Evolutionary conservation across 169 alveolate species (phyloP).

Genomic region (Babesia sp.): DNA sequence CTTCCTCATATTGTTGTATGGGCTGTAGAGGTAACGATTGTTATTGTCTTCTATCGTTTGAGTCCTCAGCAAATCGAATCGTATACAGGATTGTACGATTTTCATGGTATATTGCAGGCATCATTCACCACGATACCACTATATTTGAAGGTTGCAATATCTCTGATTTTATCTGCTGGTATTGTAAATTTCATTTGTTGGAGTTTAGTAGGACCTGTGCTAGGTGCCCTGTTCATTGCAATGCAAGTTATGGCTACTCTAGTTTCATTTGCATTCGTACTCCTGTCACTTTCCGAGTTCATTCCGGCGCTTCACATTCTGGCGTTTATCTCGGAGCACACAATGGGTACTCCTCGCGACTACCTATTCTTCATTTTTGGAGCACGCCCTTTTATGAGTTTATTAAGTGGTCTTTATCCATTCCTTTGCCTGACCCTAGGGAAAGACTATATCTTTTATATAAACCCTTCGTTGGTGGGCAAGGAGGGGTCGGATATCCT

Average conservation of each 20-base stretch:
- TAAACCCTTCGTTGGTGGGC: conserved; percentile 56
- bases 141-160: neutral
- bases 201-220: conserved; percentile 43
- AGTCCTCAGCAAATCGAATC: neutral
- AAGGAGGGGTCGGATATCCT: conserved; percentile 20
- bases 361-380: conserved; percentile 47
- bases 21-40: conserved; percentile 41
- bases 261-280: conserved; percentile 35
- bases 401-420: conserved; percentile 58
- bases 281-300: conserved; percentile 36
- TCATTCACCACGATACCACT: conserved; percentile 7
- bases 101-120: neutral
- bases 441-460: conserved; percentile 47
- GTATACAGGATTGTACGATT: conserved; percentile 19
- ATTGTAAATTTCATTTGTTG: conserved; percentile 49
- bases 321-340: conserved; percentile 33
- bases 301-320: conserved; percentile 31
- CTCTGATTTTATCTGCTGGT: conserved; percentile 25
- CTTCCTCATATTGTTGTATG: conserved; percentile 55
- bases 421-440: conserved; percentile 63
- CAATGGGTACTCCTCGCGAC: conserved; percentile 54
- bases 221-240: conserved; percentile 36
- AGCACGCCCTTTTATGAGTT: conserved; percentile 48
- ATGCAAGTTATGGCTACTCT: conserved; percentile 22
- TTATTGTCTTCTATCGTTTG: conserved; percentile 25